Conservation (phyloP, 371 early-diverging fungal species). For the Mortierella sp. region DNA sequence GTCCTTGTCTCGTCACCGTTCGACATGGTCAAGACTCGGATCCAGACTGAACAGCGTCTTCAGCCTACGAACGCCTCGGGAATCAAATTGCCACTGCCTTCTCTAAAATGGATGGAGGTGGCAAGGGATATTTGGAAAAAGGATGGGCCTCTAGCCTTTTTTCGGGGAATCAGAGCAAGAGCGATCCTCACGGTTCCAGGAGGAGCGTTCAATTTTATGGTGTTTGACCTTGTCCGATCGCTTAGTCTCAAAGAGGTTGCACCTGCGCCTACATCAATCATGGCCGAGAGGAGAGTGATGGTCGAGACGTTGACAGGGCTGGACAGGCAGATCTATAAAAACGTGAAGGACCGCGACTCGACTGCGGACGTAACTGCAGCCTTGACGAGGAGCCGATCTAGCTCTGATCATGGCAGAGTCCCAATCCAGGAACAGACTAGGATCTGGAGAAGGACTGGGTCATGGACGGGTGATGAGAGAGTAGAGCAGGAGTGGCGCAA, state of each 20-base stretch:
- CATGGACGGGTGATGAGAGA: too few relatives aligned
- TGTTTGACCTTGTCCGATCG: constrained; percentile 46
- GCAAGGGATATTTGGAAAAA: constrained; percentile 36
- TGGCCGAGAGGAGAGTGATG: constrained; percentile 18
- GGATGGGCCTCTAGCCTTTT: constrained; percentile 44
- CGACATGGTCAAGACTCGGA: constrained; percentile 44
- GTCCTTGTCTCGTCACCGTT: constrained; percentile 33
- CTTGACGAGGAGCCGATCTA: too few relatives aligned
- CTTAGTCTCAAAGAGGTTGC: constrained; percentile 28
- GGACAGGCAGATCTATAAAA: constrained; percentile 17
- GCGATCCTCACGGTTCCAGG: constrained; percentile 38
- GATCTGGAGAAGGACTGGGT: too few relatives aligned
- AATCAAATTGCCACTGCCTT: constrained; percentile 33
- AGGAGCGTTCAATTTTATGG: constrained; percentile 48
- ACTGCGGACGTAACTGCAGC: too few relatives aligned
- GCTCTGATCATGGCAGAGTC: too few relatives aligned
- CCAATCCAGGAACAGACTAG: too few relatives aligned
- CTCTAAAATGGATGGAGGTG: constrained; percentile 32
- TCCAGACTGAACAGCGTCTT: constrained; percentile 43
- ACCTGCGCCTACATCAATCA: constrained; percentile 4
- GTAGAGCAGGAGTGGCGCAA: too few relatives aligned
- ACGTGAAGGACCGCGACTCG: too few relatives aligned
- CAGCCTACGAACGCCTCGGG: constrained; percentile 38
- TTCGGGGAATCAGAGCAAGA: constrained; percentile 34
- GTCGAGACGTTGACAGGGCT: constrained; percentile 22